Conservation (phyloP, 148 eudicot species). For the Rhododendron henanense region DNA sequence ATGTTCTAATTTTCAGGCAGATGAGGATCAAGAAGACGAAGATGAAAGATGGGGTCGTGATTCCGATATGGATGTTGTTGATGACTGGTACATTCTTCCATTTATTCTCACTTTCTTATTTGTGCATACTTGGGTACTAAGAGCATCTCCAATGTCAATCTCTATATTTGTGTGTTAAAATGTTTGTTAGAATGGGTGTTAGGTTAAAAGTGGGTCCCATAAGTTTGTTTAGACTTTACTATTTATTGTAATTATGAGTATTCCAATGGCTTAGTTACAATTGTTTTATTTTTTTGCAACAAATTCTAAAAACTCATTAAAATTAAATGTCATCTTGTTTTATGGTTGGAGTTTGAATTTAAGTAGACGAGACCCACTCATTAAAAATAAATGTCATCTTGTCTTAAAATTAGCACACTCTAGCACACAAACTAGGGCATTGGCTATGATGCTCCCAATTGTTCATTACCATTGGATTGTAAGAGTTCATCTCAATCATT, state of each 20-base stretch:
- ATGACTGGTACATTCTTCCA: slow-evolving; percentile 39
- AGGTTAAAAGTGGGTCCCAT: neutral
- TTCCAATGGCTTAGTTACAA: too few relatives aligned
- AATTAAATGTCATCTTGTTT: neutral
- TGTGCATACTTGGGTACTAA: neutral
- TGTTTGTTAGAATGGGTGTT: neutral
- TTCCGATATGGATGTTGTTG: slow-evolving; percentile 71
- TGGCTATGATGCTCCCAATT: too few relatives aligned
- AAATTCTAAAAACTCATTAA: neutral
- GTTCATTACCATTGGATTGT: too few relatives aligned
- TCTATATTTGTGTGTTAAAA: neutral
- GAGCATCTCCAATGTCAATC: neutral
- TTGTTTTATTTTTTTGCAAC: neutral
- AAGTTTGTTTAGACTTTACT: neutral
- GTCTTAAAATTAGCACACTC: neutral
- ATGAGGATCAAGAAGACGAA: slow-evolving; percentile 74
- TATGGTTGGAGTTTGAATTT: neutral
- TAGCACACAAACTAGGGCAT: too few relatives aligned
- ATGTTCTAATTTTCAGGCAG: slow-evolving; percentile 44
- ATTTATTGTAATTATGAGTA: too few relatives aligned
- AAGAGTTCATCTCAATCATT: too few relatives aligned
- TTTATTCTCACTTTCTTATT: slow-evolving; percentile 3
- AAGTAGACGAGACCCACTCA: neutral
- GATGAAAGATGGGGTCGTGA: slow-evolving; percentile 78
- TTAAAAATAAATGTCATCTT: too few relatives aligned